Evolutionary conservation across 139 green algal species (phyloP), one percentile per base, ranked within the genome.

Genomic region (Bryopsis sp.): DNA sequence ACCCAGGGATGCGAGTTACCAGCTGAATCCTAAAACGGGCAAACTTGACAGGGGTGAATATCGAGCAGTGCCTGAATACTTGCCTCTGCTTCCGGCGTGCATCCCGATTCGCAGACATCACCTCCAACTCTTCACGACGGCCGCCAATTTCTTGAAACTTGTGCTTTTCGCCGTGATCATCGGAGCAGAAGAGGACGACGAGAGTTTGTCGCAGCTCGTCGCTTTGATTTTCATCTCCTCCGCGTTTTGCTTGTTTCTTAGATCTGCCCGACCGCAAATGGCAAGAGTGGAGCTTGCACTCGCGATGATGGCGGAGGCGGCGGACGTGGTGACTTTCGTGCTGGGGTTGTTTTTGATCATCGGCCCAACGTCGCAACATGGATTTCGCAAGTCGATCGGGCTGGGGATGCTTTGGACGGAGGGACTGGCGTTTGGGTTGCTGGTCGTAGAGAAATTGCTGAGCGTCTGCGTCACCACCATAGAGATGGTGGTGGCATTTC

Each of bases 311-410:
- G 19, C 5, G 8, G 50, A 61, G 24, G 15, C 24, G 6, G 50
- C 50, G 15, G 50, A 61, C 50, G 15, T 61, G 6, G 31, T 61
- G 8, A 32, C 24, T 32, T 61, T 35, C 50, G 50, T 28, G 15
- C n/a, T n/a, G n/a, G n/a, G n/a, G n/a, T 33, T 32, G 15, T 26
- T 61, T 61, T 61, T 61, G 15, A 61, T 61, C 50, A 61, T 61
- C 11, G 11, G 11, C 43, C 15, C 43, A 11, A 50, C 43, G 43
- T n/a, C n/a, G n/a, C n/a, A n/a, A n/a, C n/a, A n/a, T n/a, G n/a
- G n/a, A n/a, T n/a, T n/a, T n/a, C n/a, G n/a, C n/a, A n/a, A n/a
- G n/a, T n/a, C n/a, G n/a, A n/a, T n/a, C n/a, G n/a, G n/a, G n/a
- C n/a, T n/a, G n/a, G n/a, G n/a, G n/a, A n/a, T n/a, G n/a, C n/a